phyloP scores from a whole-genome alignment of 352 stramenopile genomes.

The Phytophthora litchii region DNA sequence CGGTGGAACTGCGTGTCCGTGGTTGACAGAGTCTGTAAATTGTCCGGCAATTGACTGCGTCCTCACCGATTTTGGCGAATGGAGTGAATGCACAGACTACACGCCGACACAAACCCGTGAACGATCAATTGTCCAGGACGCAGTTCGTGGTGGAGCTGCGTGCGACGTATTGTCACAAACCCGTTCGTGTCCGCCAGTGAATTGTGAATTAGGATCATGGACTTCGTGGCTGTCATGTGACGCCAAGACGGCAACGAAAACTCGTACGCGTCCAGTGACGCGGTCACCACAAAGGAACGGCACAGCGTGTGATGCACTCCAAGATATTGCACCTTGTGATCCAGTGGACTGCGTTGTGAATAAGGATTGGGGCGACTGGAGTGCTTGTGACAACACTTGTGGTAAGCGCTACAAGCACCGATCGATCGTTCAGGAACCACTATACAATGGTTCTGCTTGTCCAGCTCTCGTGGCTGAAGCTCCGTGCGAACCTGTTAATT shows the following conservation, averaged over 20 bases:
- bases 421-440: constrained; percentile 25
- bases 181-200: constrained; percentile 42
- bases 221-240: constrained; percentile 39
- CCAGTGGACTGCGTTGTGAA: constrained; percentile 51
- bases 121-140: constrained; percentile 40
- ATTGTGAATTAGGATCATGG: constrained; percentile 51
- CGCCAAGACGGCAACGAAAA: constrained; percentile 30
- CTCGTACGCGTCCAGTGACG: constrained; percentile 21
- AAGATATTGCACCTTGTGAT: constrained; percentile 40
- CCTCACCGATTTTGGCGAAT: constrained; percentile 44
- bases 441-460: constrained; percentile 43
- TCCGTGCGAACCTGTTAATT: constrained; percentile 58
- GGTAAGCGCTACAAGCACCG: constrained; percentile 49
- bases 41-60: constrained; percentile 60
- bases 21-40: constrained; percentile 24
- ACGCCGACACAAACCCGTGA: constrained; percentile 50
- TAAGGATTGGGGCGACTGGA: constrained; percentile 48
- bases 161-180: constrained; percentile 40
- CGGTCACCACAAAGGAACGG: constrained; percentile 40
- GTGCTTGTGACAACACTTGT: constrained; percentile 43
- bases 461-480: constrained; percentile 36
- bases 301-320: constrained; percentile 31
- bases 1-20: constrained; percentile 42
- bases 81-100: constrained; percentile 48
- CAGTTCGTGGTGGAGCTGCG: constrained; percentile 41